Evolutionary conservation across 2,329 filamentous ascomycete genomes (phyloP).

Genomic region (Curvularia sp.): DNA sequence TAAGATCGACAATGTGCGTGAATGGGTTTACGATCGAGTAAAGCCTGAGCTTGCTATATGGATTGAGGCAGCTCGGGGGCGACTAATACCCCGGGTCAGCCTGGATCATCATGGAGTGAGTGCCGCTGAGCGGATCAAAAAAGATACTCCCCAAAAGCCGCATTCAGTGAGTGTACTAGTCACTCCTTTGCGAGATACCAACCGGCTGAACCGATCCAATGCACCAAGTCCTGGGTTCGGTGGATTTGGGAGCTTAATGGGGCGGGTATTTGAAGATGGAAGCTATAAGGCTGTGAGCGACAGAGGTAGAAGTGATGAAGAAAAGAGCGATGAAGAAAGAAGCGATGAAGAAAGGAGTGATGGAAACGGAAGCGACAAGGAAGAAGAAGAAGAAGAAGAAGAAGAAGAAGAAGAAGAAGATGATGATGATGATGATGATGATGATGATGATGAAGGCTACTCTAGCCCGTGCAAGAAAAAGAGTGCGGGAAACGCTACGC

Average conservation of each 20-base stretch:
- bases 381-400: not conserved
- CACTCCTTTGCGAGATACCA: not conserved
- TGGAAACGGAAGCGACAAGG: not conserved
- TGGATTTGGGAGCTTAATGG: not conserved
- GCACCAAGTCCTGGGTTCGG: not conserved
- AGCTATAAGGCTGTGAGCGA: not conserved
- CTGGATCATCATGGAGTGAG: not conserved
- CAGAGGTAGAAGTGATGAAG: not conserved
- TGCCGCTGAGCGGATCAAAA: not conserved
- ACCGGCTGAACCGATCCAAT: not conserved
- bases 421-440: not conserved
- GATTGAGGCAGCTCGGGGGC: not conserved
- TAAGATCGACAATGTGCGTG: slow-evolving; percentile 19
- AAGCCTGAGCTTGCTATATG: not conserved
- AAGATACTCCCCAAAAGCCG: not conserved
- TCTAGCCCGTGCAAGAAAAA: not conserved
- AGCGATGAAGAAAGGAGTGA: not conserved
- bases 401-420: too few species aligned
- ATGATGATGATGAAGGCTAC: not conserved
- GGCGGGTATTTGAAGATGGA: not conserved
- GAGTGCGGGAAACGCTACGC: too few species aligned
- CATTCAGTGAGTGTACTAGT: not conserved
- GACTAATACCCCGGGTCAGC: not conserved
- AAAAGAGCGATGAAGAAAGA: not conserved
- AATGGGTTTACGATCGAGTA: slow-evolving; percentile 18